Percentiles rank a stretch among this genome's conserved stretches.
Evolutionary conservation across 805 yeast genomes (phyloP).

Genomic region (Pichia kluyveri): DNA sequence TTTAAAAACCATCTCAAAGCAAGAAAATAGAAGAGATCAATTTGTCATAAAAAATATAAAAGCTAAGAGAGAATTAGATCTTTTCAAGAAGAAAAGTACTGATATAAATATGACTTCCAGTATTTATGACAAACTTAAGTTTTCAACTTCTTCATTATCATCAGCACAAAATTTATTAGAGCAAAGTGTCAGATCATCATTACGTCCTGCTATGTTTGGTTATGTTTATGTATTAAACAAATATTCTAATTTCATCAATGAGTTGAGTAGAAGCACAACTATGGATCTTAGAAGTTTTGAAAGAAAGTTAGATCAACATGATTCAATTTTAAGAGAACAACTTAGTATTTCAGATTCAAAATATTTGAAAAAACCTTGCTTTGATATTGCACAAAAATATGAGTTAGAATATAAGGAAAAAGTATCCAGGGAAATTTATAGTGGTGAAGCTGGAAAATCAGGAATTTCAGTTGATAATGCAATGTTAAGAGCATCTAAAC

Average conservation of each 20-base stretch:
- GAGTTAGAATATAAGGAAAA: background rate
- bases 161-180: background rate
- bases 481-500: background rate
- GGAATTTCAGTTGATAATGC: background rate
- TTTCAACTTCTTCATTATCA: no score
- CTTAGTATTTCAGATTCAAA: background rate
- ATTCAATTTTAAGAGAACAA: background rate
- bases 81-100: slow-evolving; percentile 1
- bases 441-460: background rate
- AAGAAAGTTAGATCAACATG: background rate
- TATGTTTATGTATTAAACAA: background rate
- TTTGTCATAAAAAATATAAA: background rate
- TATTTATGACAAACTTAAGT: no score
- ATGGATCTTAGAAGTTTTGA: no score
- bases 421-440: no score
- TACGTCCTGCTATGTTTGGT: background rate
- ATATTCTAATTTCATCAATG: no score
- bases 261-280: no score
- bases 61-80: background rate
- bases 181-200: background rate
- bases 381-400: background rate
- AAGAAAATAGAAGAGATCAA: background rate
- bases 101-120: background rate
- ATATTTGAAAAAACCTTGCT: background rate
- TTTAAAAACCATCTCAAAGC: background rate